Conservation (phyloP, 148 eudicot genomes). For the Chenopodium album region DNA sequence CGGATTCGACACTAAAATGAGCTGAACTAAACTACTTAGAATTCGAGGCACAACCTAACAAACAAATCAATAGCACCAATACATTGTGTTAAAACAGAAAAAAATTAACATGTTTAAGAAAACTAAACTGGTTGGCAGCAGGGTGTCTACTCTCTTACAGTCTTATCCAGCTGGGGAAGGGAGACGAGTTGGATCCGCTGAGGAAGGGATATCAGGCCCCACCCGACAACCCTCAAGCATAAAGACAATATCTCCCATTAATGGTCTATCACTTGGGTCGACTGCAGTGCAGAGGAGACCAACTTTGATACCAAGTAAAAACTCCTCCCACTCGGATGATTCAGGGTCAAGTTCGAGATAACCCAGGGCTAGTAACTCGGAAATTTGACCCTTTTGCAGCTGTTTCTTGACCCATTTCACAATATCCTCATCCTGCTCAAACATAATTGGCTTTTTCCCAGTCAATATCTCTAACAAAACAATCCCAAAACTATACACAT, state of each 20-base stretch:
- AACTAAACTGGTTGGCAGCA: not conserved
- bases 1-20: not conserved
- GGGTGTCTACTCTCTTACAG: not conserved
- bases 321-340: conserved; percentile 86
- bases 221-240: conserved; percentile 81
- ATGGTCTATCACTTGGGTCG: conserved; percentile 60
- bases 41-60: not conserved
- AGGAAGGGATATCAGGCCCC: conserved; percentile 69
- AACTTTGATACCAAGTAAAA: conserved; percentile 66
- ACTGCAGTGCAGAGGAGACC: conserved; percentile 67
- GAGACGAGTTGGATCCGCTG: conserved; percentile 62
- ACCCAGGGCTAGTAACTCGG: conserved; percentile 66
- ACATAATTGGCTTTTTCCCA: conserved; percentile 69
- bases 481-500: conserved; percentile 73
- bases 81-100: not conserved
- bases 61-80: not conserved
- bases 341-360: conserved; percentile 77
- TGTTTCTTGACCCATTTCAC: conserved; percentile 79
- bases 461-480: conserved; percentile 67
- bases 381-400: conserved; percentile 62
- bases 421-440: conserved; percentile 67
- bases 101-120: not conserved
- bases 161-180: conserved; percentile 27
- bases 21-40: not conserved
- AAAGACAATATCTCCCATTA: conserved; percentile 68